Evolutionary conservation across 1,139 yeast species (phyloP).

Genomic region (Suzukiozyma palmioleophila): DNA sequence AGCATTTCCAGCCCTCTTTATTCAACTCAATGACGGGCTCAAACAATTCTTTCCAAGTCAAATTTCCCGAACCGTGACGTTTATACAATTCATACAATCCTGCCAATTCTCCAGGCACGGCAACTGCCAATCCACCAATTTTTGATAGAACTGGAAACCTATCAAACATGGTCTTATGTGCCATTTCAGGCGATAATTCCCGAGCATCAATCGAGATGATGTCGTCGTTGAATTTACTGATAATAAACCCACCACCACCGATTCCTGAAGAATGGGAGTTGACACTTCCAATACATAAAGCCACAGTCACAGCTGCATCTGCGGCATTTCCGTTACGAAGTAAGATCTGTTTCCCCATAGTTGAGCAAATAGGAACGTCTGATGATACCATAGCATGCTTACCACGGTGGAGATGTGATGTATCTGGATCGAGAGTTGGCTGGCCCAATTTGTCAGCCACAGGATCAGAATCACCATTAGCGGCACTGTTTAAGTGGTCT

Average conservation of each 20-base stretch:
- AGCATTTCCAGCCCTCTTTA: conserved; percentile 61
- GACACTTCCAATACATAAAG: conserved; percentile 80
- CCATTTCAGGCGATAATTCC: conserved; percentile 73
- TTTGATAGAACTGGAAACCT: conserved; percentile 41
- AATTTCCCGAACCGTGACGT: conserved; percentile 63
- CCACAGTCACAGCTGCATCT: conserved; percentile 87
- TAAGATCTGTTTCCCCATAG: conserved; percentile 60
- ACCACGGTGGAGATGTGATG: conserved; percentile 26
- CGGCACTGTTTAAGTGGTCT: background rate
- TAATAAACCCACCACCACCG: conserved; percentile 87
- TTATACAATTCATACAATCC: conserved; percentile 64
- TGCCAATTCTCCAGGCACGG: conserved; percentile 83
- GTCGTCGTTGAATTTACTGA: conserved; percentile 43
- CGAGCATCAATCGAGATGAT: conserved; percentile 77
- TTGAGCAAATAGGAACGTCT: conserved; percentile 70
- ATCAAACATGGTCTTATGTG: conserved; percentile 65
- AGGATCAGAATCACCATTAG: conserved; percentile 16
- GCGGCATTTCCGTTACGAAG: conserved; percentile 74
- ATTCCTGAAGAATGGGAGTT: conserved; percentile 85
- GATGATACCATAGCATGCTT: conserved; percentile 66
- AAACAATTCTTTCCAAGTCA: conserved; percentile 70
- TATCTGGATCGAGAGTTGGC: conserved; percentile 33
- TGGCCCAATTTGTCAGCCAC: conserved; percentile 27
- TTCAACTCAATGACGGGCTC: conserved; percentile 73
- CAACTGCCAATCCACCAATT: conserved; percentile 82